A percentile compares a stretch with the other conserved stretches of the same genome.
phyloP scores from a whole-genome alignment of 768 basidiomycete genomes.

The Suillus occidentalis region DNA sequence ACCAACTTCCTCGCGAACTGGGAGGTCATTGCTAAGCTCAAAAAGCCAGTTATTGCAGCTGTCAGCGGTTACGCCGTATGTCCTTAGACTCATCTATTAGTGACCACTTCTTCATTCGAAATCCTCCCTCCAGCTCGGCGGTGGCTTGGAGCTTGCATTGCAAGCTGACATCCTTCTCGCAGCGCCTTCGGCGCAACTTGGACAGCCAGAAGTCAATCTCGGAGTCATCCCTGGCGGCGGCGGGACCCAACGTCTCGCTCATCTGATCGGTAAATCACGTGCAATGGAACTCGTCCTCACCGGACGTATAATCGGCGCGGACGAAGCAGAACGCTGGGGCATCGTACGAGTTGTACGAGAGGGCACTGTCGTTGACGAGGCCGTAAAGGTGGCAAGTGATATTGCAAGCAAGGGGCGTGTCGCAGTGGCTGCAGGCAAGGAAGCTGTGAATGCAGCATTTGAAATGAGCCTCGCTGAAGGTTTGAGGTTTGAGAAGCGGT shows the following conservation, averaged over 20 bases:
- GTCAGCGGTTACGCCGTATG: constrained; percentile 92
- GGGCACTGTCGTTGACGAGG: constrained; percentile 84
- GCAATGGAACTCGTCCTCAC: constrained; percentile 95
- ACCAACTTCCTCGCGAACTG: constrained; percentile 86
- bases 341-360: constrained; percentile 78
- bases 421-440: constrained; percentile 86
- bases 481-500: constrained; percentile 78
- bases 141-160: constrained; percentile 94
- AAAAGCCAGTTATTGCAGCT: constrained; percentile 95
- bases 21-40: constrained; percentile 66
- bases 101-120: neutral
- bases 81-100: constrained; percentile 11
- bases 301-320: constrained; percentile 76
- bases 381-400: constrained; percentile 71
- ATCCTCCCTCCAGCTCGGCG: constrained; percentile 69
- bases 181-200: constrained; percentile 87
- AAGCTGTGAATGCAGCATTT: constrained; percentile 92
- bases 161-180: constrained; percentile 96
- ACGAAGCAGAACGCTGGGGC: constrained; percentile 86
- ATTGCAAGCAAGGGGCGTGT: constrained; percentile 84
- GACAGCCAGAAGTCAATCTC: constrained; percentile 95
- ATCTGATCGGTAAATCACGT: constrained; percentile 85
- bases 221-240: constrained; percentile 95
- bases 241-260: constrained; percentile 88
- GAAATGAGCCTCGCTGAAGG: constrained; percentile 84